A percentile compares a stretch with the other conserved stretches of the same genome.
Conservation (phyloP, 208 protist species). For the Hexamita inflata region DNA sequence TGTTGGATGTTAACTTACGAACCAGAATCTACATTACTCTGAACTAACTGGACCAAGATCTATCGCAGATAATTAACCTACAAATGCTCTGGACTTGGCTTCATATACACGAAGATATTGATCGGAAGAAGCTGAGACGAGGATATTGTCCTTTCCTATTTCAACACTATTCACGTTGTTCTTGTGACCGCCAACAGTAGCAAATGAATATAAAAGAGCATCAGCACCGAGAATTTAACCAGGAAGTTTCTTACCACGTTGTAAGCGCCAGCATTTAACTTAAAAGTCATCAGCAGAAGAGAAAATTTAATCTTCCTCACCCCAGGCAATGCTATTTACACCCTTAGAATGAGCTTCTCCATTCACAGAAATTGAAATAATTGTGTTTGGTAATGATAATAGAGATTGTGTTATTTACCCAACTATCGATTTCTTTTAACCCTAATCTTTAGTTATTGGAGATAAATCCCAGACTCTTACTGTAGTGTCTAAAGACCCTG, state of each 20-base stretch:
- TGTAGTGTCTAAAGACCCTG: constrained; percentile 34
- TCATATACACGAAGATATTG: background rate
- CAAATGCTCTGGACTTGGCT: background rate
- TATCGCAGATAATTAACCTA: background rate
- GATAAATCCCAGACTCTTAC: constrained; percentile 38
- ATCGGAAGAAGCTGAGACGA: constrained; percentile 7
- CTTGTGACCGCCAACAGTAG: background rate
- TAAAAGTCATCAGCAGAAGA: constrained; percentile 8
- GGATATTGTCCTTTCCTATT: background rate
- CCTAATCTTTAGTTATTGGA: background rate
- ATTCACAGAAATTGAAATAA: background rate
- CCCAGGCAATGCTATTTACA: constrained; percentile 12
- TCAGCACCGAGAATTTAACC: background rate
- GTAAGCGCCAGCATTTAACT: background rate
- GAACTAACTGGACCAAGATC: background rate
- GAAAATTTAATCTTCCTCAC: background rate
- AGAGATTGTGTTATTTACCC: background rate
- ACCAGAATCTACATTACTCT: background rate
- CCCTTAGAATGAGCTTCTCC: background rate
- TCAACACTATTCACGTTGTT: constrained; percentile 11
- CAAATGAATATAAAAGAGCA: background rate
- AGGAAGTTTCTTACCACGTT: background rate
- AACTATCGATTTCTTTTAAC: background rate
- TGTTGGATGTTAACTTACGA: background rate
- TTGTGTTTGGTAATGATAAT: background rate